Evolutionary conservation across 495 filamentous ascomycete species (phyloP), one percentile per base, ranked within the genome.

Genomic region (Xanthoparmelia taractica): DNA sequence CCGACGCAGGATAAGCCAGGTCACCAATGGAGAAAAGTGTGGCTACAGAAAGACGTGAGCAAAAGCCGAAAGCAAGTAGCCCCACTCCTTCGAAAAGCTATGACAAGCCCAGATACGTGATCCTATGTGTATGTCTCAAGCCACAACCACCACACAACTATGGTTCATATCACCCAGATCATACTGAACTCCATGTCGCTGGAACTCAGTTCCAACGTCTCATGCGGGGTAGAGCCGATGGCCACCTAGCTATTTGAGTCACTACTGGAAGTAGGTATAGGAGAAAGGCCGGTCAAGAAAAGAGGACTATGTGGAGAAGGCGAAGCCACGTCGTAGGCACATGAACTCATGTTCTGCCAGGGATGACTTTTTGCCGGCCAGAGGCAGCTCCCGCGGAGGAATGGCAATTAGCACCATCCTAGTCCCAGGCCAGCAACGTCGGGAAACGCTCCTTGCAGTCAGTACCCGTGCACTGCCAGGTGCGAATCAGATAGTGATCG

Each of bases 31-130:
- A 61, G 61, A 15, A 58, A 57, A 56, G 77, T 87, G 36, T 93
- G 90, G 89, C 73, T 76, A 66, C 92, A 96, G 78, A 74, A 72
- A 31, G 80, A 85, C 67, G 66, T 87, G 29, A 78, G 80, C 57
- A 78, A 84, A 63, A 96, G 92, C 73, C 78, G 93, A 67, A 97
- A 97, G 76, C 87, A 91, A 78, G 90, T 97, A 48, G 92, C 87
- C 38, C 93, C 93, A 37, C 75, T 96, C 73, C 65, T 97, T 67
- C 82, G 91, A 69, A 81, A 82, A 65, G 84, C 80, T 27, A 80
- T 91, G 63, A 55, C 38, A 31, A 17, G 40, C 36, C 29, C 23
- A 18, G 0, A 56, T 25, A 25, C 29, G 0, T 36, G n/a, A 37
- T 20, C 11, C 6, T 17, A 18, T 23, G 4, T 48, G 17, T 17